phyloP scores from a whole-genome alignment of 106 monocot genomes.

The Allium fistulosum region DNA sequence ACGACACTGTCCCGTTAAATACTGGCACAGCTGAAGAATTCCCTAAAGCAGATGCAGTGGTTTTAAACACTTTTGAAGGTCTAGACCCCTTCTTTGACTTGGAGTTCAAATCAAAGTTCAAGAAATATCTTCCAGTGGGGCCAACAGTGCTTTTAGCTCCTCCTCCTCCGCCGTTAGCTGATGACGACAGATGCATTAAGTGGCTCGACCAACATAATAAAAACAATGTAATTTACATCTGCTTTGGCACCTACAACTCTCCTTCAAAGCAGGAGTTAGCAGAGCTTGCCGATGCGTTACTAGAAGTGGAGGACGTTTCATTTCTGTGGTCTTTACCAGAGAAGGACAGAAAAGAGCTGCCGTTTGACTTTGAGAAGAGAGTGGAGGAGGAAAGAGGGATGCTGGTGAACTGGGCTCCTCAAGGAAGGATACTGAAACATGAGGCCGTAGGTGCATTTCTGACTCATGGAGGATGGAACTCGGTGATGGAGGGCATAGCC shows the following conservation, averaged over 20 bases:
- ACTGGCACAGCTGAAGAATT: conserved; percentile 30
- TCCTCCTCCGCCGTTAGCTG: not conserved
- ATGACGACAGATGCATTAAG: conserved; percentile 22
- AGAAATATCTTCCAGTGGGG: conserved; percentile 29
- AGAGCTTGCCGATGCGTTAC: conserved; percentile 21
- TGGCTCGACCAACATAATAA: conserved; percentile 27
- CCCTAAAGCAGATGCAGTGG: conserved; percentile 26
- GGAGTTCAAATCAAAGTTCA: conserved; percentile 15
- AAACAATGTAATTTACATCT: conserved; percentile 27
- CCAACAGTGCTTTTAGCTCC: conserved; percentile 29
- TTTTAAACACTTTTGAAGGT: conserved; percentile 43
- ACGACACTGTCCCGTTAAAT: conserved; percentile 25
- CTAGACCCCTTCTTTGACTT: conserved; percentile 20
- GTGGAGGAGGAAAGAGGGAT: conserved; percentile 4
- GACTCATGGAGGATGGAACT: conserved; percentile 76
- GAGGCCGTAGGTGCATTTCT: conserved; percentile 51
- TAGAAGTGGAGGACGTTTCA: conserved; percentile 21
- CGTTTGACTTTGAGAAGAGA: conserved; percentile 18
- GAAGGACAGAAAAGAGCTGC: not conserved
- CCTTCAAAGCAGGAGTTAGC: conserved; percentile 14
- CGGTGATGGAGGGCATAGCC: conserved; percentile 37
- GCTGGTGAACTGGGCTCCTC: conserved; percentile 43
- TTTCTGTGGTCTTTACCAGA: conserved; percentile 46
- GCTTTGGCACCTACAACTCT: conserved; percentile 21
- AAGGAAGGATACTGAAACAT: conserved; percentile 24